A percentile compares a stretch with the other conserved stretches of the same genome.
phyloP scores from a whole-genome alignment of 2,329 filamentous ascomycete species.

The Diaporthe eres region DNA sequence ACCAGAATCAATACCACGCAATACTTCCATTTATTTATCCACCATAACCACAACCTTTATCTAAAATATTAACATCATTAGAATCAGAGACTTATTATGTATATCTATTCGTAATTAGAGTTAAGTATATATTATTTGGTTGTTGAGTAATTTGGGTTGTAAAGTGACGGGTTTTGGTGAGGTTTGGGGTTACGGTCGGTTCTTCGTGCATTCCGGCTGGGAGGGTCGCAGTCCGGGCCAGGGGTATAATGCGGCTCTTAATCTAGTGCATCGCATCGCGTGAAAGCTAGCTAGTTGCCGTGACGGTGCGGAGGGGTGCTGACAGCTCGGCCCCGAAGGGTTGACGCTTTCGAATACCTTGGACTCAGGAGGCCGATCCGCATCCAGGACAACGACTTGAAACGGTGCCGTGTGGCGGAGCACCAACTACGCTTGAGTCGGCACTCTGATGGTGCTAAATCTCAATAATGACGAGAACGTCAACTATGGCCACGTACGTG shows the following conservation, averaged over 20 bases:
- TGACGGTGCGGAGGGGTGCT: neutral
- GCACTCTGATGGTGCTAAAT: neutral
- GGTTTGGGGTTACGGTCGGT: too few species aligned
- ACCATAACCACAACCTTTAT: too few species aligned
- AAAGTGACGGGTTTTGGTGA: too few species aligned
- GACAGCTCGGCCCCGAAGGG: neutral
- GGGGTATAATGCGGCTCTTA: neutral
- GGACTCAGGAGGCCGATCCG: neutral
- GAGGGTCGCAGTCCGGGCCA: neutral
- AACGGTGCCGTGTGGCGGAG: constrained; percentile 15
- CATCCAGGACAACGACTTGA: neutral
- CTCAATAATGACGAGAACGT: neutral
- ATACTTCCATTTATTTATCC: too few species aligned
- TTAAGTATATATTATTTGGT: too few species aligned
- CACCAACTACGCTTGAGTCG: neutral
- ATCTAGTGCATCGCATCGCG: neutral
- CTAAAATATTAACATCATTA: too few species aligned
- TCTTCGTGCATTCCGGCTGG: too few species aligned
- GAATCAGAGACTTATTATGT: too few species aligned
- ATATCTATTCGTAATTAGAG: too few species aligned
- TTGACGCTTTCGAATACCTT: neutral
- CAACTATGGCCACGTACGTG: neutral
- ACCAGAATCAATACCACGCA: too few species aligned
- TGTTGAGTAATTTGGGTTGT: too few species aligned
- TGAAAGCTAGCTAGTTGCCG: neutral